These are phyloP conservation scores for Atractiella rhizophila DNA, from an alignment of 768 basidiomycete species.

Conservation along the genomic window DNA sequence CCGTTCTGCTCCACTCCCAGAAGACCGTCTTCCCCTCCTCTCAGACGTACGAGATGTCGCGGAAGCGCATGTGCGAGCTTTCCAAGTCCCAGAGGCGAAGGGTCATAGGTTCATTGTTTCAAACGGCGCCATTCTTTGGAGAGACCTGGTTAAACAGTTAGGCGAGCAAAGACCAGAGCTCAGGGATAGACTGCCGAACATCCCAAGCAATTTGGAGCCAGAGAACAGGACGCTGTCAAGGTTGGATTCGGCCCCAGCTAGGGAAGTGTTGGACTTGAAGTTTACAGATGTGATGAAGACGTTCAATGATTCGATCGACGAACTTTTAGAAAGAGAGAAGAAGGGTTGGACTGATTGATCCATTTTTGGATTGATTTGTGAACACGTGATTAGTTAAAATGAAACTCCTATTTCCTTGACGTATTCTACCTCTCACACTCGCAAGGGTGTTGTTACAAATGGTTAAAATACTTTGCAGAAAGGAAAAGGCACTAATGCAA, in stretches of 20 bases:
- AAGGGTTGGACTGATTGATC: constrained; percentile 12
- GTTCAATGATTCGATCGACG: constrained; percentile 10
- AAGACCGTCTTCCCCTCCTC: constrained; percentile 14
- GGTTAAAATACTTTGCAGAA: no score
- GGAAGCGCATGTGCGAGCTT: constrained; percentile 7
- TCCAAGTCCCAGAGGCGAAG: constrained; percentile 5
- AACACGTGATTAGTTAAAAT: no score
- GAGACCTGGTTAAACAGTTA: constrained; percentile 3
- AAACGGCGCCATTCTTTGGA: constrained; percentile 15
- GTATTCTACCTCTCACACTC: no score
- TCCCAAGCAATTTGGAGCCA: neutral
- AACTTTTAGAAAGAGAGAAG: constrained; percentile 11
- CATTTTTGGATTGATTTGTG: no score
- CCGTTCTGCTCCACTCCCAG: neutral
- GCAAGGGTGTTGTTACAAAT: no score
- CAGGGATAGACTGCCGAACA: constrained; percentile 7
- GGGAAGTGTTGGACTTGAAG: constrained; percentile 5
- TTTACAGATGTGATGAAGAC: constrained; percentile 10
- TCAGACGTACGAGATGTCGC: constrained; percentile 11
- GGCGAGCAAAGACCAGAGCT: constrained; percentile 3
- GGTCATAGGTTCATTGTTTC: constrained; percentile 11
- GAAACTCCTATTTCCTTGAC: no score
- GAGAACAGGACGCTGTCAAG: constrained; percentile 5
- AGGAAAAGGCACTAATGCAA: no score
- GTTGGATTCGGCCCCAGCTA: constrained; percentile 10